A percentile compares a stretch with the other conserved stretches of the same genome.
phyloP scores from a whole-genome alignment of 345 rosid species.

The Turnera subulata region DNA sequence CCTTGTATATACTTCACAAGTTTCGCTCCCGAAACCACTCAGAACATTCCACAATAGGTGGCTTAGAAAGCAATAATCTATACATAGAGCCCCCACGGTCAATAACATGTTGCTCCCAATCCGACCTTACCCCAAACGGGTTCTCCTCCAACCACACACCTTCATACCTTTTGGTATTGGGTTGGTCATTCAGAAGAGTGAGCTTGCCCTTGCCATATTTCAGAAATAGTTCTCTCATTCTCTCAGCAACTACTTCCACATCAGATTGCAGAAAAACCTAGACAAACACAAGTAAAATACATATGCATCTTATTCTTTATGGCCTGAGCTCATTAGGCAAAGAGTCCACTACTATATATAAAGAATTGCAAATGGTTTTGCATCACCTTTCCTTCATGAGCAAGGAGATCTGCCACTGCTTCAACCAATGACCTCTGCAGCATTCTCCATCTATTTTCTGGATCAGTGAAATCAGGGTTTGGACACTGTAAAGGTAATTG shows the following conservation, averaged over 20 bases:
- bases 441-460: slow-evolving; percentile 68
- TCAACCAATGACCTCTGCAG: slow-evolving; percentile 55
- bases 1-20: too few relatives aligned
- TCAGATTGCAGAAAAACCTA: slow-evolving; percentile 71
- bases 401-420: slow-evolving; percentile 56
- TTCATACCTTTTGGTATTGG: slow-evolving; percentile 9
- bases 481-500: slow-evolving; percentile 47
- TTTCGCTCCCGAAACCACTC: not conserved
- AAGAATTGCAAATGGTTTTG: not conserved
- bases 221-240: slow-evolving; percentile 54
- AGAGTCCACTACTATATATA: too few relatives aligned
- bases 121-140: slow-evolving; percentile 58
- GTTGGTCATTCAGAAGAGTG: slow-evolving; percentile 16
- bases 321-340: too few relatives aligned
- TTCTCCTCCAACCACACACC: slow-evolving; percentile 51
- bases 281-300: not conserved
- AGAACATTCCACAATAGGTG: not conserved
- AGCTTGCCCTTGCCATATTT: slow-evolving; percentile 47
- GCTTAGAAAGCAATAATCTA: slow-evolving; percentile 49
- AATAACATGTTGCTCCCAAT: slow-evolving; percentile 65
- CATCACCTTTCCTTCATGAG: slow-evolving; percentile 51
- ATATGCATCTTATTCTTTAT: too few relatives aligned
- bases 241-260: slow-evolving; percentile 44
- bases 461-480: slow-evolving; percentile 61
- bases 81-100: slow-evolving; percentile 54